These are phyloP conservation scores for Cutaneotrichosporon sp. DNA, from an alignment of 1,284 basidiomycete genomes.

Conservation along the genomic window DNA sequence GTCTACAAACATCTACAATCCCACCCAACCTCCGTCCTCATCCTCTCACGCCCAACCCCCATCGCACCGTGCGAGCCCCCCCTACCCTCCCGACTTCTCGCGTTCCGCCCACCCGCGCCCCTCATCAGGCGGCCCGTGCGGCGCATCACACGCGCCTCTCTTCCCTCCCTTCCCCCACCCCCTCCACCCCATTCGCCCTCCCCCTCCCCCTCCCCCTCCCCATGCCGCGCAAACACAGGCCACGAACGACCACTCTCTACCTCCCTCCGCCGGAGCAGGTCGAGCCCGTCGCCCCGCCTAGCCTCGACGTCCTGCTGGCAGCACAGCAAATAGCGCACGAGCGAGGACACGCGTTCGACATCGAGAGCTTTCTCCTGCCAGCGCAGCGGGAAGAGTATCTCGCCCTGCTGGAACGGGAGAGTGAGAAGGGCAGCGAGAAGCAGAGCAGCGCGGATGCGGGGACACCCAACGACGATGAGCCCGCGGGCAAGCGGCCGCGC, in stretches of 20 bases:
- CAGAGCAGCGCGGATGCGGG: background rate
- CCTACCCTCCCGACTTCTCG: background rate
- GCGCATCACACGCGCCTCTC: background rate
- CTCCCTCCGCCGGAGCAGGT: constrained; percentile 23
- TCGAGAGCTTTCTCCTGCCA: constrained; percentile 35
- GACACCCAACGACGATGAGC: background rate
- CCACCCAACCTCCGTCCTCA: background rate
- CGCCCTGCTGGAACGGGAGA: constrained; percentile 1
- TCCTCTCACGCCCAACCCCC: background rate
- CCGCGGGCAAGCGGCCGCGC: constrained; percentile 9
- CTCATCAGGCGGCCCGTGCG: background rate
- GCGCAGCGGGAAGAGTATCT: constrained; percentile 35
- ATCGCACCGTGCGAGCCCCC: background rate
- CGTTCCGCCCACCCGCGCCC: background rate
- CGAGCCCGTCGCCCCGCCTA: background rate
- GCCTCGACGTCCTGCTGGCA: constrained; percentile 37
- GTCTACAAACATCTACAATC: background rate
- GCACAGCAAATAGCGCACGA: constrained; percentile 38
- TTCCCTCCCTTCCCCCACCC: background rate
- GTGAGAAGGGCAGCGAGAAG: background rate
- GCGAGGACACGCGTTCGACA: constrained; percentile 38
- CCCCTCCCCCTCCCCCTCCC: too few relatives aligned
- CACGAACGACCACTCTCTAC: constrained; percentile 34
- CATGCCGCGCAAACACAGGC: constrained; percentile 33
- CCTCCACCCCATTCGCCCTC: background rate